A percentile compares a stretch with the other conserved stretches of the same genome.
Evolutionary conservation across 371 early-diverging fungal species (phyloP).

Genomic region (Chytridium lagenaria): DNA sequence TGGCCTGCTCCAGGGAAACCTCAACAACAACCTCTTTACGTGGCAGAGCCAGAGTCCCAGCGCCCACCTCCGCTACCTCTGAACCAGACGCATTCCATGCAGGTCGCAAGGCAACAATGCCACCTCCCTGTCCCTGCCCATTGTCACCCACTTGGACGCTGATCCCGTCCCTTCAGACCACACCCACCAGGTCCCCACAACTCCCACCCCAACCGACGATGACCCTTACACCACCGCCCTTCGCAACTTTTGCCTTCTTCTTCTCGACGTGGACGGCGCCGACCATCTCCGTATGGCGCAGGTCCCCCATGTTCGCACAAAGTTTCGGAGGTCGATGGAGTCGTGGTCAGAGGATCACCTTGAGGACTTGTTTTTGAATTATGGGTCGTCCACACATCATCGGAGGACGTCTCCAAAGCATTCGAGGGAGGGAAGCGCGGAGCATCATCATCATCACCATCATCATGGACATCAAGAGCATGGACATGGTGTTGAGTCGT

Average conservation of each 20-base stretch:
- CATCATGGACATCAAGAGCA: not conserved
- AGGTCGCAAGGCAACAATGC: not conserved
- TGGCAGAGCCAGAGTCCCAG: not conserved
- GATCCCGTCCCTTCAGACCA: not conserved
- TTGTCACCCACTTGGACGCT: constrained; percentile 22
- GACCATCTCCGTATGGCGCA: constrained; percentile 31
- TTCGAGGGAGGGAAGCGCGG: not conserved
- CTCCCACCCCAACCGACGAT: not conserved
- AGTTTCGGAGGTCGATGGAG: constrained; percentile 34
- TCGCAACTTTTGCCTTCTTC: constrained; percentile 38
- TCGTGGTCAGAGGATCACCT: constrained; percentile 17
- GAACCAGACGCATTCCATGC: not conserved
- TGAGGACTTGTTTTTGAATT: constrained; percentile 11
- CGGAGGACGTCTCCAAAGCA: too few relatives aligned
- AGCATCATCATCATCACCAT: constrained; percentile 8
- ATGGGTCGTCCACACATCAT: not conserved
- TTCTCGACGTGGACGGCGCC: constrained; percentile 42
- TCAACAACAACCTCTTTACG: too few relatives aligned
- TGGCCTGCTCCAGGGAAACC: constrained; percentile 35
- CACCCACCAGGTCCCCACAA: constrained; percentile 8
- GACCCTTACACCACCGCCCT: constrained; percentile 28
- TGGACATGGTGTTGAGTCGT: not conserved
- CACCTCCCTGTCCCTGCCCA: not conserved
- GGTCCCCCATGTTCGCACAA: constrained; percentile 36
- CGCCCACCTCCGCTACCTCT: not conserved